Base-by-base conservation (phyloP, 768 basidiomycete genomes). In the Mycena crocata region DNA sequence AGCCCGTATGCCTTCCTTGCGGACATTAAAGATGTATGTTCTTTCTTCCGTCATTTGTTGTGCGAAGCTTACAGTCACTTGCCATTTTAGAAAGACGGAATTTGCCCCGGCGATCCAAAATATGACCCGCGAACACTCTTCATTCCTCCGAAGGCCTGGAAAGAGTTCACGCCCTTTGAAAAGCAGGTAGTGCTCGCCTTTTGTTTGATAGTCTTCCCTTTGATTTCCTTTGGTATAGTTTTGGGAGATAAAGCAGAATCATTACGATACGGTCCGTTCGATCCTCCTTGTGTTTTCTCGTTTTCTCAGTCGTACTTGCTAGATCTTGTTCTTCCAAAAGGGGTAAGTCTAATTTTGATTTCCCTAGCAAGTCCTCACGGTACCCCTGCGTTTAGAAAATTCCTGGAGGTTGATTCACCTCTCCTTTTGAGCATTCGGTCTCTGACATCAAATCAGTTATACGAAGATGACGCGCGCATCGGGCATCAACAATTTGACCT, bases 311-410 rank as follows among this genome's bases (percentile, higher is more conserved):
- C 44, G 39, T 72, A 50, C 61, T 28, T 64, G 31, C 69, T 69
- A 92, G 91, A 86, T 98, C 45, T 79, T 99, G 50, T 98, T 99
- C 84, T 99, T 99, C 81, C 98, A 99, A 80, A 99, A 99, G 88
- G 98, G 98, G 92, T 92, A 71, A 50, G 77, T 70, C 65, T 30
- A 26, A 39, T 24, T 14, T 51, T 28, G 59, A 5, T 40, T 37
- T 48, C 8, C 39, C 46, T 24, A 58, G 44, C 73, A 64, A 23
- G 28, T 67, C 39, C 32, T 39, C 35, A 17, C 12, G 45, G 17
- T 56, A 37, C 30, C 34, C 34, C 31, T 64, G 14, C 35, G 9
- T 26, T 19, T 63, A 93, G 91, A 52, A 95, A 95, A 81, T 95
- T 95, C 73, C 81, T 92, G 32, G 93, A 94, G 82, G 91, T 91